Evolutionary conservation across 2,329 filamentous ascomycete species (phyloP), one percentile per base, ranked within the genome.

Genomic region (Xenoacremonium recifei): DNA sequence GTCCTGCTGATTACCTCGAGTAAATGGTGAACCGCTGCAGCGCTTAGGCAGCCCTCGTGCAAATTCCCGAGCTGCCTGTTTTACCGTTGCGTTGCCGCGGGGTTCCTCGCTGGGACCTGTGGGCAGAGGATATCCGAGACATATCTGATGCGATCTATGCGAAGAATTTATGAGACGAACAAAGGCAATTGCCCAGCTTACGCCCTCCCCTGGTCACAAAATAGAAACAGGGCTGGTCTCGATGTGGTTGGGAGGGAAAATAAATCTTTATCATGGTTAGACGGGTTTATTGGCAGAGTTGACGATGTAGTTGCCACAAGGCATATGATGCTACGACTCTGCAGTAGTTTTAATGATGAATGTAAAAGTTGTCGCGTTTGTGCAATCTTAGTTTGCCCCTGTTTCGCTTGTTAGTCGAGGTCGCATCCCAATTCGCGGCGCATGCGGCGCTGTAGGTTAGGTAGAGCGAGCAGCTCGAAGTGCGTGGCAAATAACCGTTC

Each of bases 1-100:
- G 56, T 21, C 62, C 63, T 13, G 49, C 53, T 15, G 56, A 62
- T 50, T 62, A 60, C 40, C 47, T 62, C 38, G 52, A 37, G 2
- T 49, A 42, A 40, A 31, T 15, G 15, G 44, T 41, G 50, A 21
- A 34, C 35, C 7, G 23, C 23, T 9, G 23, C 23, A 27, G 7
- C 13, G 23, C 13, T 13, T 27, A 7, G 23, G 7, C 23, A 27
- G 13, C 23, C 9, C 7, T 7, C 23, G 13, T 7, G 9, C 13
- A 27, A 27, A 9, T 27, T 7, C 9, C 23, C 23, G 23, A 27
- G 23, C 23, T n/a, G n/a, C n/a, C n/a, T n/a, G n/a, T n/a, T n/a
- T n/a, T n/a, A n/a, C n/a, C n/a, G n/a, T n/a, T n/a, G n/a, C n/a
- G n/a, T n/a, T n/a, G n/a, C n/a, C n/a, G n/a, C n/a, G n/a, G n/a